These are phyloP conservation scores for Aegilops speltoides DNA, from an alignment of 176 grass and related monocot genomes.

Conservation along the genomic window DNA sequence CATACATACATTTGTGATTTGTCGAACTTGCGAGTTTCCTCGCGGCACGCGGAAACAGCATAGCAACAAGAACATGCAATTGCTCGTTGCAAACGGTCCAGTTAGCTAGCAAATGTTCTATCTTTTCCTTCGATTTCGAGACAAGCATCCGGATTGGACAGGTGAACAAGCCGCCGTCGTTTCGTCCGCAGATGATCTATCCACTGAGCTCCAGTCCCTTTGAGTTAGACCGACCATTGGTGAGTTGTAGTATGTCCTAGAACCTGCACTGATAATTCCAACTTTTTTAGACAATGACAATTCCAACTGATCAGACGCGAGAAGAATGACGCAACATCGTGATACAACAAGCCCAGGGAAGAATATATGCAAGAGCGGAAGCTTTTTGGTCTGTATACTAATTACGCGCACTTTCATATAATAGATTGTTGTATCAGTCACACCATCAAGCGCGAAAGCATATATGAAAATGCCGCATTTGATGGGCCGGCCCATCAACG, in stretches of 20 bases:
- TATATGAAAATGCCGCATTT: too few relatives aligned
- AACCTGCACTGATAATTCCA: too few relatives aligned
- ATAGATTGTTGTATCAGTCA: too few relatives aligned
- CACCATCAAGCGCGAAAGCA: too few relatives aligned
- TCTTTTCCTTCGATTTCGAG: background rate
- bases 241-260: background rate
- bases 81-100: background rate
- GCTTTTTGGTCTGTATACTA: background rate
- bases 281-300: background rate
- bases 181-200: conserved; percentile 14
- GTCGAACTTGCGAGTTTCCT: too few relatives aligned
- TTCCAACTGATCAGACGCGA: background rate
- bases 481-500: too few relatives aligned
- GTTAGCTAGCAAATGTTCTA: conserved; percentile 10
- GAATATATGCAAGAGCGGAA: background rate
- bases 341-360: background rate
- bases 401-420: too few relatives aligned
- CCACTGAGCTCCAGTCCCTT: conserved; percentile 37
- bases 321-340: background rate
- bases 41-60: too few relatives aligned
- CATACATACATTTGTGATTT: too few relatives aligned
- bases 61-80: background rate
- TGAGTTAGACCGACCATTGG: conserved; percentile 16
- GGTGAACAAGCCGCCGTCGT: conserved; percentile 13
- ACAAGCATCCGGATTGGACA: background rate